A percentile compares a stretch with the other conserved stretches of the same genome.
These are phyloP conservation scores for Pseudogymnoascus sp. DNA, from an alignment of 2,329 filamentous ascomycete species.

Conservation along the genomic window DNA sequence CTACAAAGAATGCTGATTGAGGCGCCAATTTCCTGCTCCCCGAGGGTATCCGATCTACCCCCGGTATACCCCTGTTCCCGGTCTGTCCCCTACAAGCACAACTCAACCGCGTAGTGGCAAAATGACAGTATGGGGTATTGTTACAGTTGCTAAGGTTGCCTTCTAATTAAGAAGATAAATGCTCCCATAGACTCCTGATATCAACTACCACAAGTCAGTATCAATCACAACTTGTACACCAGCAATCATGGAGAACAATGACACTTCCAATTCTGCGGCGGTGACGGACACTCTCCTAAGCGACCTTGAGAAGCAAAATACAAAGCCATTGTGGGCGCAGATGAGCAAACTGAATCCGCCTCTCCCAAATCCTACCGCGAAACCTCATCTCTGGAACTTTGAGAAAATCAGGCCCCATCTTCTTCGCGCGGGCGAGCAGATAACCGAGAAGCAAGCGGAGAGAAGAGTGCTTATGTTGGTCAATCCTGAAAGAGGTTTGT, in stretches of 20 bases:
- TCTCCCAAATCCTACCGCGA: constrained; percentile 34
- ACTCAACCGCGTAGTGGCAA: neutral
- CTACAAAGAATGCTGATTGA: neutral
- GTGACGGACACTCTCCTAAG: neutral
- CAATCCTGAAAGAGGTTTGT: constrained; percentile 30
- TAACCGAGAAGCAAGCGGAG: constrained; percentile 35
- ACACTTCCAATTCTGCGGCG: neutral
- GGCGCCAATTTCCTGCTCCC: neutral
- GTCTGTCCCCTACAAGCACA: neutral
- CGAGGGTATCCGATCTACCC: neutral
- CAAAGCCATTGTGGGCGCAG: constrained; percentile 38
- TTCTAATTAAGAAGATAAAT: neutral
- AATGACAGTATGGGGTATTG: neutral
- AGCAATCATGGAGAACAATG: neutral
- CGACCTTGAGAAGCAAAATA: constrained; percentile 12
- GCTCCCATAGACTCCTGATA: neutral
- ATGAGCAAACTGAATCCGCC: constrained; percentile 41
- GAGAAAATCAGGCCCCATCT: constrained; percentile 28
- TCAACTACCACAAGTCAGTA: neutral
- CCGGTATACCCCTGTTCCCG: neutral
- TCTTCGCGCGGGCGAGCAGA: constrained; percentile 28
- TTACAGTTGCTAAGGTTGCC: neutral
- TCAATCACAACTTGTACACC: neutral
- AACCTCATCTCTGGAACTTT: constrained; percentile 35
- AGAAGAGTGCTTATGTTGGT: constrained; percentile 35